These are phyloP conservation scores for Letharia columbiana DNA, from an alignment of 495 filamentous ascomycete species.

Conservation along the genomic window DNA sequence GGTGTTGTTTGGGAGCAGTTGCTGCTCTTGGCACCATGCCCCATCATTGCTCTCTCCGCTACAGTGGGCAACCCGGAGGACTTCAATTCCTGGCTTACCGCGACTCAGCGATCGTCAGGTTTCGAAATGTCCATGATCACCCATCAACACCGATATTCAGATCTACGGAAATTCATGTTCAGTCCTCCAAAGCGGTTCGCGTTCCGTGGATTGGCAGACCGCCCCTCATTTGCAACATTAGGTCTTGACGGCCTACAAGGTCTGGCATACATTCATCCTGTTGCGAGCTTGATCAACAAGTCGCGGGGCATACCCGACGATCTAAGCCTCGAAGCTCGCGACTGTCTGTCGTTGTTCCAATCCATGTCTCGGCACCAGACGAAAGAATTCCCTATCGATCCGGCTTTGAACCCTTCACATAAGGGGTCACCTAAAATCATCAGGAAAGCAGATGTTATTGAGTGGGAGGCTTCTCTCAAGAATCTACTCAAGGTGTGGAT, in stretches of 20 bases:
- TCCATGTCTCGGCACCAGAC: conserved; percentile 48
- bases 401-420: conserved; percentile 39
- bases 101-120: conserved; percentile 49
- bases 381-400: conserved; percentile 35
- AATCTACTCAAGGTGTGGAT: conserved; percentile 52
- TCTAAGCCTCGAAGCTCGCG: conserved; percentile 58
- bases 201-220: conserved; percentile 49
- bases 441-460: conserved; percentile 52
- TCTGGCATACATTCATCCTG: conserved; percentile 60
- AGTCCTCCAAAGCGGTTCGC: conserved; percentile 40
- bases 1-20: conserved; percentile 77
- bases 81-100: conserved; percentile 57
- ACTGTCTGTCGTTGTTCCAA: conserved; percentile 58
- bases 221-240: conserved; percentile 32
- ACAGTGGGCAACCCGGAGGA: conserved; percentile 69
- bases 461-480: conserved; percentile 59
- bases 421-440: conserved; percentile 38
- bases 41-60: conserved; percentile 71
- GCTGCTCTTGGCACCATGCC: conserved; percentile 62
- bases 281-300: conserved; percentile 51
- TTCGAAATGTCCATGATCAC: conserved; percentile 55
- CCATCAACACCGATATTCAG: conserved; percentile 60
- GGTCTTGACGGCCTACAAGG: conserved; percentile 44
- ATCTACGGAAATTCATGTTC: conserved; percentile 63
- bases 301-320: conserved; percentile 54